Percentiles rank a stretch among this genome's conserved stretches.
Conservation (phyloP, 108 stramenopile genomes). For the Cylindrotheca closterium region DNA sequence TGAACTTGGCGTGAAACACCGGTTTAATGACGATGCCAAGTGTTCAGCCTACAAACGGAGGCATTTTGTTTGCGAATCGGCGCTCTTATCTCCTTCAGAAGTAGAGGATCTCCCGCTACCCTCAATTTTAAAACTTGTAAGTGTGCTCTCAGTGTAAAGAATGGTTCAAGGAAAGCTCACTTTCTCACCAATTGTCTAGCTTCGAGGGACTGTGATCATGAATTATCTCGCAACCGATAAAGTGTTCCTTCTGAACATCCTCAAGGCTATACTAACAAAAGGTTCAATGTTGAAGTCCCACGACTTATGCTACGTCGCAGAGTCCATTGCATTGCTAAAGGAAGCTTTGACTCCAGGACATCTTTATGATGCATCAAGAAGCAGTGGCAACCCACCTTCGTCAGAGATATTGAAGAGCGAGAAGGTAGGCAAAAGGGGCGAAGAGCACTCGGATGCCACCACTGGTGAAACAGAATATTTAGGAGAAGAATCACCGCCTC, state of each 20-base stretch:
- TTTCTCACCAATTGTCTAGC: not conserved
- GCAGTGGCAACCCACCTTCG: slow-evolving; percentile 1
- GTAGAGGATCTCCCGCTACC: slow-evolving; percentile 10
- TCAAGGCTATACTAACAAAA: slow-evolving; percentile 11
- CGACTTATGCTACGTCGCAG: slow-evolving; percentile 22
- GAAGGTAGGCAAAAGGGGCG: not conserved
- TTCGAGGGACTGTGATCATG: slow-evolving; percentile 25
- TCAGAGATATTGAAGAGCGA: not conserved
- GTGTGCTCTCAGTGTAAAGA: too few relatives aligned
- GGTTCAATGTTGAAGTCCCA: not conserved
- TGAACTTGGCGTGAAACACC: slow-evolving; percentile 38
- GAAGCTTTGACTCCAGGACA: slow-evolving; percentile 6
- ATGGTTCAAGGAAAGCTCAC: not conserved
- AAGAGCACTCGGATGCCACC: not conserved
- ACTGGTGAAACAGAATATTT: not conserved
- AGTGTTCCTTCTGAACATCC: slow-evolving; percentile 10
- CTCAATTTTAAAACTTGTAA: slow-evolving; percentile 12
- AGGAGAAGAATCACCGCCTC: not conserved
- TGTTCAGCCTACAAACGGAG: slow-evolving; percentile 28
- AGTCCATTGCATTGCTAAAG: slow-evolving; percentile 13
- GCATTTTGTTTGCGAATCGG: slow-evolving; percentile 19
- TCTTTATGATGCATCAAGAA: not conserved
- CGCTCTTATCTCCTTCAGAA: slow-evolving; percentile 17
- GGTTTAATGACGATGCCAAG: slow-evolving; percentile 3
- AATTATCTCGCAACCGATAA: slow-evolving; percentile 18